Conservation (phyloP, 2,329 filamentous ascomycete species). For the Hirsutella rhossiliensis region DNA sequence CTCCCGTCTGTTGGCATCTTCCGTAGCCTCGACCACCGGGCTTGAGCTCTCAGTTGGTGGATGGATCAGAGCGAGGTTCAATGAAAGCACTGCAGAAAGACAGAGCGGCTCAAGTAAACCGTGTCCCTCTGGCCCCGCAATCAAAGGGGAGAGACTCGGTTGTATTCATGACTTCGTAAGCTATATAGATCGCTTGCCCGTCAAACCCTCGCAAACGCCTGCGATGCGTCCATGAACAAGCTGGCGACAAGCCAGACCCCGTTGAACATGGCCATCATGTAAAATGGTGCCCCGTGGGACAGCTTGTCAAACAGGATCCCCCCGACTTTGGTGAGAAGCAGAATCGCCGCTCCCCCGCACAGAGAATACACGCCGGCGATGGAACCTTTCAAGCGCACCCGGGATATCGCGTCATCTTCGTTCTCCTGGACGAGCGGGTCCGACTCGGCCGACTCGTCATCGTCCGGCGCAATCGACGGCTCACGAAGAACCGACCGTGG, state of each 20-base stretch:
- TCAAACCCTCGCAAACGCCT: constrained; percentile 18
- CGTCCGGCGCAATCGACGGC: constrained; percentile 19
- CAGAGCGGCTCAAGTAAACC: background rate
- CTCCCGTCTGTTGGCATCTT: too few species aligned
- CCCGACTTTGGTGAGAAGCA: constrained; percentile 83
- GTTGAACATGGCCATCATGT: constrained; percentile 88
- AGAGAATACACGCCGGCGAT: constrained; percentile 92
- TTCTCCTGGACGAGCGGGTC: constrained; percentile 25
- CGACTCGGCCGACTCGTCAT: constrained; percentile 28
- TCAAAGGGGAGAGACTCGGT: background rate
- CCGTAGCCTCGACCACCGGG: too few species aligned
- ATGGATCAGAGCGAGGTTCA: too few species aligned
- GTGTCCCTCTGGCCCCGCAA: background rate
- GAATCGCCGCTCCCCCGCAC: constrained; percentile 78
- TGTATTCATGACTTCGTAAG: constrained; percentile 3
- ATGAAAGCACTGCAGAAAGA: background rate
- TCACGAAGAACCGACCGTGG: constrained; percentile 12
- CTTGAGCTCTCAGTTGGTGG: too few species aligned
- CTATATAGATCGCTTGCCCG: background rate
- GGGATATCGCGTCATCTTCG: constrained; percentile 25
- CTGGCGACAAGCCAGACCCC: constrained; percentile 51
- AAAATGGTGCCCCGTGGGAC: constrained; percentile 73
- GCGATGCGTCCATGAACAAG: constrained; percentile 35
- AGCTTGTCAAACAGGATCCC: constrained; percentile 73
- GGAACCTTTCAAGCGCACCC: constrained; percentile 68